Evolutionary conservation across 2,329 filamentous ascomycete species (phyloP).

Genomic region (Penicillium sp.): DNA sequence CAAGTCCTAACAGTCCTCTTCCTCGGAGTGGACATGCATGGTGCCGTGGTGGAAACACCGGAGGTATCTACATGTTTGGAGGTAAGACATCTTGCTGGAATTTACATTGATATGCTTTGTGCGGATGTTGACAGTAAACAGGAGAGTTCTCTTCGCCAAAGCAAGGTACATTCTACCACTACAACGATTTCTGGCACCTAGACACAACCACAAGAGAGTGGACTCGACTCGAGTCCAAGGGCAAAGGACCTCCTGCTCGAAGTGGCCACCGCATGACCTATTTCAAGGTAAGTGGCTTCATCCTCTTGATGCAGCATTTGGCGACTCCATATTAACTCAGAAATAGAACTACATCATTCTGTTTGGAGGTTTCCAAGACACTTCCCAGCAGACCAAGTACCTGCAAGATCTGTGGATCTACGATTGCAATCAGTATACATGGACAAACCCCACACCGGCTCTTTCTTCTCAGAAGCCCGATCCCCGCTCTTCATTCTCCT

Average conservation of each 20-base stretch:
- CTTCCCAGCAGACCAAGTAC: conserved; percentile 91
- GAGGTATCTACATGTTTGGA: conserved; percentile 87
- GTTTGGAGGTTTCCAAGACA: conserved; percentile 97
- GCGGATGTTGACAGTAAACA: conserved; percentile 19
- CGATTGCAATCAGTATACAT: conserved; percentile 82
- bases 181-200: conserved; percentile 96
- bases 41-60: conserved; percentile 84
- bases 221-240: conserved; percentile 78
- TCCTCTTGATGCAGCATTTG: neutral
- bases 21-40: conserved; percentile 92
- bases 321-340: conserved; percentile 1
- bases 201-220: conserved; percentile 85
- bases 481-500: conserved; percentile 84
- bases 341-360: conserved; percentile 80
- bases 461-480: conserved; percentile 85
- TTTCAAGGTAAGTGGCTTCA: conserved; percentile 62
- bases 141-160: conserved; percentile 94
- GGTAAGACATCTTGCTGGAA: conserved; percentile 42
- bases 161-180: conserved; percentile 98
- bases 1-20: conserved; percentile 85
- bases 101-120: neutral
- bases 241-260: conserved; percentile 75
- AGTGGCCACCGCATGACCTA: conserved; percentile 96
- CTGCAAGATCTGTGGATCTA: conserved; percentile 93
- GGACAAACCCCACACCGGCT: conserved; percentile 76